Evolutionary conservation across 2,329 filamentous ascomycete species (phyloP).

Genomic region (Colletotrichum cereale): DNA sequence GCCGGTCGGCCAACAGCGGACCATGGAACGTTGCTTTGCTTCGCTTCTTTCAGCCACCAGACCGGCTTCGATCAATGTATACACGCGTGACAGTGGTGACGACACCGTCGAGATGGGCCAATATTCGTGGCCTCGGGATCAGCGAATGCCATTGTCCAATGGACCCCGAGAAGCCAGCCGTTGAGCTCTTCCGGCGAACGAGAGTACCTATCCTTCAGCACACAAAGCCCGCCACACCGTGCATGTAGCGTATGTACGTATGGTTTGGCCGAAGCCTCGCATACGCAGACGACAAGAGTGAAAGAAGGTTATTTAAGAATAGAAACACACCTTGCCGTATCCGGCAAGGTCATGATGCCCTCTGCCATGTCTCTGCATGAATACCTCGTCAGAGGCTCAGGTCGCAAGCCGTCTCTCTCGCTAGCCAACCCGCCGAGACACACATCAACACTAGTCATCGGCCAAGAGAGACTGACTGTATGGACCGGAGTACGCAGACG

Average conservation of each 20-base stretch:
- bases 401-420: background rate
- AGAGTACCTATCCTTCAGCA: background rate
- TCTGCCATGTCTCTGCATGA: slow-evolving; percentile 23
- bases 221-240: slow-evolving; percentile 5
- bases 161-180: slow-evolving; percentile 20
- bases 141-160: slow-evolving; percentile 24
- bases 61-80: slow-evolving; percentile 10
- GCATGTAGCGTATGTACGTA: background rate
- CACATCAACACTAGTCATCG: slow-evolving; percentile 14
- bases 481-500: slow-evolving; percentile 28
- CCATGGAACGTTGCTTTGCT: slow-evolving; percentile 38
- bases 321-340: slow-evolving; percentile 35
- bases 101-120: slow-evolving; percentile 3
- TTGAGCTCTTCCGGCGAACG: slow-evolving; percentile 13
- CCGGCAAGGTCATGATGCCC: slow-evolving; percentile 29
- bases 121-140: slow-evolving; percentile 2
- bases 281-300: slow-evolving; percentile 11
- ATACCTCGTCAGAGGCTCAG: slow-evolving; percentile 25
- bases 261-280: slow-evolving; percentile 22
- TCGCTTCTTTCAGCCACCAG: slow-evolving; percentile 31
- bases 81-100: slow-evolving; percentile 19
- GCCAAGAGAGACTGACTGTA: slow-evolving; percentile 1
- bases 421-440: slow-evolving; percentile 34
- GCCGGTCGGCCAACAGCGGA: background rate
- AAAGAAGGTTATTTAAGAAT: slow-evolving; percentile 42